A percentile compares a stretch with the other conserved stretches of the same genome.
Evolutionary conservation across 345 rosid genomes (phyloP).

Genomic region (Dipteronia dyeriana): DNA sequence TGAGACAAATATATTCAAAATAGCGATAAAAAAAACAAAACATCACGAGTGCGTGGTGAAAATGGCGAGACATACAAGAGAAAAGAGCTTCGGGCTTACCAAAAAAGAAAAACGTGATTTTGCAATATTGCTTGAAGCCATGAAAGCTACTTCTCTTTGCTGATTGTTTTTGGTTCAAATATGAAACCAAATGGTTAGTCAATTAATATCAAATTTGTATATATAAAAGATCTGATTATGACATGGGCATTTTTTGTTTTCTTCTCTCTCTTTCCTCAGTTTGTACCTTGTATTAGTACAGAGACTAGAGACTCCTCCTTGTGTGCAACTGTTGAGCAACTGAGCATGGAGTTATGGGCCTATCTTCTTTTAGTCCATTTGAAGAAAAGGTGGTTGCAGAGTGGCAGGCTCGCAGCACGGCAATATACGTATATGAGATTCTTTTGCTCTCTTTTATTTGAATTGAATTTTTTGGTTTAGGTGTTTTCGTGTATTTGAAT

Average conservation of each 20-base stretch:
- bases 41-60: constrained; percentile 16
- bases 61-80: constrained; percentile 30
- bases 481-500: neutral
- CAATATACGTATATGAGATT: neutral
- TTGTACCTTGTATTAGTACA: neutral
- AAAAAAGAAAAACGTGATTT: constrained; percentile 11
- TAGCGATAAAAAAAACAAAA: constrained; percentile 3
- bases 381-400: neutral
- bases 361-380: neutral
- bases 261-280: too few species aligned
- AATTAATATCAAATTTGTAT: neutral
- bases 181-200: constrained; percentile 16
- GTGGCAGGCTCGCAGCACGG: neutral
- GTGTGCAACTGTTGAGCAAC: neutral
- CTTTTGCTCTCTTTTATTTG: constrained; percentile 4
- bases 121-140: constrained; percentile 24
- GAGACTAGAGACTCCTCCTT: neutral
- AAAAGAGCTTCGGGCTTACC: constrained; percentile 36
- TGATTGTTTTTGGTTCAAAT: neutral
- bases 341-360: neutral
- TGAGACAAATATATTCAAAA: constrained; percentile 17
- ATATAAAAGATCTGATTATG: constrained; percentile 24
- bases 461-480: neutral
- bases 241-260: constrained; percentile 8
- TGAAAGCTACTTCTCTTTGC: constrained; percentile 32